phyloP scores from a whole-genome alignment of 495 filamentous ascomycete genomes.

The Daldinia loculata region DNA sequence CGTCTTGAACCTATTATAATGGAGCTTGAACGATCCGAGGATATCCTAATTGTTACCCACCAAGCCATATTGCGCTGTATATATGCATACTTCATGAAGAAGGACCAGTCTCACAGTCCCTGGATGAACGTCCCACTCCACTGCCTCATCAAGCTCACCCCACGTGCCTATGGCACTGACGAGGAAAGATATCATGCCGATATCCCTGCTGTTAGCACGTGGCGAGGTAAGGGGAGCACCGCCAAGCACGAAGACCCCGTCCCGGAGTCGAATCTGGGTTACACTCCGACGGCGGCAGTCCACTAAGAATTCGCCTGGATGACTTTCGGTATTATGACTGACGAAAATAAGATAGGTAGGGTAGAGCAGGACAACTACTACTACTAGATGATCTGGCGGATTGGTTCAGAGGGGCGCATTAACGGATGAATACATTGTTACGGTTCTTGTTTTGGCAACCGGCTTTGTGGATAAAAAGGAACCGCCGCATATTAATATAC shows the following conservation, averaged over 20 bases:
- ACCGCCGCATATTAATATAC: conserved; percentile 31
- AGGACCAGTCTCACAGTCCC: conserved; percentile 88
- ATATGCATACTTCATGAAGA: conserved; percentile 98
- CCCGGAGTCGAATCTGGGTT: conserved; percentile 47
- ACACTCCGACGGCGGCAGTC: conserved; percentile 18
- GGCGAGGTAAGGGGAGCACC: conserved; percentile 87
- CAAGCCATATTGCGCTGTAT: conserved; percentile 97
- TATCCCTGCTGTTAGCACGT: conserved; percentile 94
- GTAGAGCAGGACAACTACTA: conserved; percentile 5
- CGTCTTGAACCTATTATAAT: conserved; percentile 99
- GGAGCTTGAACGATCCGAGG: conserved; percentile 94
- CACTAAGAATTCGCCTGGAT: conserved; percentile 7
- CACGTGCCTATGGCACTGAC: conserved; percentile 90
- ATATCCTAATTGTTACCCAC: conserved; percentile 97
- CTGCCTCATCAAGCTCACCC: conserved; percentile 94
- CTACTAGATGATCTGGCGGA: conserved; percentile 15
- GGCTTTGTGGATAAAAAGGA: conserved; percentile 41
- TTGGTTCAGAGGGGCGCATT: conserved; percentile 28
- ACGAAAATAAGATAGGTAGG: conserved; percentile 7
- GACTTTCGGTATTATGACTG: conserved; percentile 12
- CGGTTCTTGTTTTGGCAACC: conserved; percentile 16
- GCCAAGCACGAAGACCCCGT: conserved; percentile 71
- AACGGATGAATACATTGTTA: conserved; percentile 22
- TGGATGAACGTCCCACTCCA: conserved; percentile 95
- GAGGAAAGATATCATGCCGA: conserved; percentile 86